Percentiles rank a stretch among this genome's conserved stretches.
These are phyloP conservation scores for Penicillium salamii DNA, from an alignment of 495 filamentous ascomycete genomes.

Conservation along the genomic window DNA sequence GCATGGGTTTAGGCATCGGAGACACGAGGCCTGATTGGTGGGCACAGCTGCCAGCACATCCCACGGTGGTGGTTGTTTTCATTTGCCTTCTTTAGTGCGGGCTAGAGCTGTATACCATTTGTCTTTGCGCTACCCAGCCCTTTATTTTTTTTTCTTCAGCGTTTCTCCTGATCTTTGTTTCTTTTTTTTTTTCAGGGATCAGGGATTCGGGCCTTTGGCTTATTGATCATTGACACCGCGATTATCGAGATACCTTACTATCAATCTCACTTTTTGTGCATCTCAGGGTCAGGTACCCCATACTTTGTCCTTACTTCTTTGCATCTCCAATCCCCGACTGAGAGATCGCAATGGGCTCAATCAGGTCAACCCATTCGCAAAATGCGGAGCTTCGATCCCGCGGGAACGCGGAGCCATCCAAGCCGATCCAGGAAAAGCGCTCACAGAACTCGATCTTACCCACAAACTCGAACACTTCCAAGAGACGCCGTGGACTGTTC, in stretches of 20 bases:
- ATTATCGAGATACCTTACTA: neutral
- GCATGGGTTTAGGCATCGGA: neutral
- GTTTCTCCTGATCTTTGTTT: neutral
- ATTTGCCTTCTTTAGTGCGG: constrained; percentile 9
- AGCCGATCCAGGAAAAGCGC: constrained; percentile 13
- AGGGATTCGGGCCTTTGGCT: too few species aligned
- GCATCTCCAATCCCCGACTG: neutral
- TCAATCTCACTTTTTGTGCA: neutral
- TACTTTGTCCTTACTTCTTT: neutral
- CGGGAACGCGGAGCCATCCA: neutral
- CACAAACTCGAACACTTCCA: constrained; percentile 21
- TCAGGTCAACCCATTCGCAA: constrained; percentile 13
- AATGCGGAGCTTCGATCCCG: neutral
- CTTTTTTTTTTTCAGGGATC: neutral
- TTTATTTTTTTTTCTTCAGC: neutral
- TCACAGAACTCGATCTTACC: constrained; percentile 24
- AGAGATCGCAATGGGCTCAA: constrained; percentile 13
- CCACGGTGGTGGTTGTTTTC: neutral
- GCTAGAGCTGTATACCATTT: constrained; percentile 1
- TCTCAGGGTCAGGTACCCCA: neutral
- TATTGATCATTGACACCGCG: too few species aligned
- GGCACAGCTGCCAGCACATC: constrained; percentile 13
- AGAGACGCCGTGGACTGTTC: constrained; percentile 25
- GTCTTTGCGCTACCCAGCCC: neutral
- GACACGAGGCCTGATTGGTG: constrained; percentile 18